Evolutionary conservation across 345 rosid genomes (phyloP).

Genomic region (Gossypium longicalyx): DNA sequence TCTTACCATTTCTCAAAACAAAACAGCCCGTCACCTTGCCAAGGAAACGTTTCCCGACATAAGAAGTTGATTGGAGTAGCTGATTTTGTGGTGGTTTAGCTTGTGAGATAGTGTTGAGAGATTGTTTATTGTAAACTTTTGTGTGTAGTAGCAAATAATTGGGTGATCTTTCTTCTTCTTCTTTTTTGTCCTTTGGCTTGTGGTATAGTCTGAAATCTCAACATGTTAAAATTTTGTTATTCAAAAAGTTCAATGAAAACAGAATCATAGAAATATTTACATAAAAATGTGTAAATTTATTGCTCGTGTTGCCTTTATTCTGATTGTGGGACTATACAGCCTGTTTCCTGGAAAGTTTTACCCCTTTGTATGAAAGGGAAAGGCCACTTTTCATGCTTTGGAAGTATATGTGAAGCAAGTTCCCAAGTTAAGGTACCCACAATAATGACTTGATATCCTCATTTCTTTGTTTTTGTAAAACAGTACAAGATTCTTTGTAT

Average conservation of each 20-base stretch:
- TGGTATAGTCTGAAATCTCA: not conserved
- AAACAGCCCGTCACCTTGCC: slow-evolving; percentile 28
- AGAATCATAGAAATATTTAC: not conserved
- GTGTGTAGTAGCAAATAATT: slow-evolving; percentile 73
- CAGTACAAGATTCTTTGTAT: not conserved
- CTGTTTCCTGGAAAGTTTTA: not conserved
- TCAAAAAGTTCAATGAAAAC: not conserved
- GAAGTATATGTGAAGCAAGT: slow-evolving; percentile 2
- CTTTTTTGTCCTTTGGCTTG: not conserved
- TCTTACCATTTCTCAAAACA: slow-evolving; percentile 37
- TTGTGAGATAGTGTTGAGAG: slow-evolving; percentile 30
- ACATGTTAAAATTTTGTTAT: not conserved
- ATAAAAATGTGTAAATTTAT: not conserved
- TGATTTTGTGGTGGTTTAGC: slow-evolving; percentile 22
- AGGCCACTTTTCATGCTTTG: slow-evolving; percentile 12
- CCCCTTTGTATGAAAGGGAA: not conserved
- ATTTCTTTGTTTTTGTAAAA: slow-evolving; percentile 1
- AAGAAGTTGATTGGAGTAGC: slow-evolving; percentile 33
- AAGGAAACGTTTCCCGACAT: slow-evolving; percentile 27
- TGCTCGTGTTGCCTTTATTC: not conserved
- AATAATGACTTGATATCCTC: not conserved
- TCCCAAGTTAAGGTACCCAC: not conserved
- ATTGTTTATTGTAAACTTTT: slow-evolving; percentile 54
- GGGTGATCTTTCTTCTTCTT: slow-evolving; percentile 28
- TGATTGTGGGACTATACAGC: not conserved